phyloP scores from a whole-genome alignment of 176 grass and related monocot species.

The Rhynchospora tenuis region DNA sequence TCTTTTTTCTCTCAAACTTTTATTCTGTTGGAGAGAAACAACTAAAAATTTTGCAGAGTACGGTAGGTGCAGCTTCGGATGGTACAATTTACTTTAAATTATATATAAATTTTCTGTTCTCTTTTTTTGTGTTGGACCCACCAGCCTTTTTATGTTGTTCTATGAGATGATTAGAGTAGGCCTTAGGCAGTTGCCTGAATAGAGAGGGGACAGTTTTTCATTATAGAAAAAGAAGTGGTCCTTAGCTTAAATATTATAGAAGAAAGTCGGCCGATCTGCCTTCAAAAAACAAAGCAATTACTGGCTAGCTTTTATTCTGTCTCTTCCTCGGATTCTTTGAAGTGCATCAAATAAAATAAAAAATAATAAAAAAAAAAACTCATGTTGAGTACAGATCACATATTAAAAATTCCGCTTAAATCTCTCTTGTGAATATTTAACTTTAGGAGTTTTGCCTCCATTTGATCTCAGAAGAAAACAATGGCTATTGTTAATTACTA shows the following conservation, averaged over 20 bases:
- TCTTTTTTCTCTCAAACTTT: neutral
- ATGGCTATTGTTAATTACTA: too few relatives aligned
- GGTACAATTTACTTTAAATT: neutral
- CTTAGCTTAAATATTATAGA: neutral
- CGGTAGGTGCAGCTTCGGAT: neutral
- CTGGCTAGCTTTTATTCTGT: neutral
- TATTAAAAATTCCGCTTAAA: too few relatives aligned
- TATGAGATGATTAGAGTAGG: neutral
- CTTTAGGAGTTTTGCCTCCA: too few relatives aligned
- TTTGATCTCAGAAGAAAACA: too few relatives aligned
- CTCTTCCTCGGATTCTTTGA: neutral
- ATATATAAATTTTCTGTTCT: neutral
- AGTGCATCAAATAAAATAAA: neutral
- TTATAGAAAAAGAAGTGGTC: neutral
- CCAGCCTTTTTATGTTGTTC: neutral
- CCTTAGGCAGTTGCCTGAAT: neutral
- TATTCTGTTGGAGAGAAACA: neutral
- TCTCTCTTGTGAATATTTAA: too few relatives aligned
- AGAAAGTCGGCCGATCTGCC: neutral
- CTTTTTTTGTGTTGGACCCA: neutral
- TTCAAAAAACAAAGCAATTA: neutral
- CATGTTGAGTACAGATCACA: too few relatives aligned
- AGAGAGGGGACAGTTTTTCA: conserved; percentile 9
- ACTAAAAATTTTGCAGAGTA: neutral
- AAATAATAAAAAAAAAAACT: neutral